Conservation (phyloP, 1,139 yeast species). For the Meyerozyma carpophila region DNA sequence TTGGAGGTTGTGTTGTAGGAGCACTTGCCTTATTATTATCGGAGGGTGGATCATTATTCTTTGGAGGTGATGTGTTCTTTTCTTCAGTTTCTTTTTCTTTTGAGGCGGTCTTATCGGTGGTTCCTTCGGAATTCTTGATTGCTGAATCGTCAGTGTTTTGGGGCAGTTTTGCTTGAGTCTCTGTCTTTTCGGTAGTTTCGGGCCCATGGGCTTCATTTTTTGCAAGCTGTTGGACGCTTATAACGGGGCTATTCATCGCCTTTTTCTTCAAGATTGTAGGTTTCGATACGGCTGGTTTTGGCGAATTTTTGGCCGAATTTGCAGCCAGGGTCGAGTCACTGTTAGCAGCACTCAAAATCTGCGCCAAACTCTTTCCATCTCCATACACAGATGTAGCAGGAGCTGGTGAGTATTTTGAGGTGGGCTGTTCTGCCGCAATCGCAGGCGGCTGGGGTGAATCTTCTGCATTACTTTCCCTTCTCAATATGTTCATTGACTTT, state of each 20-base stretch:
- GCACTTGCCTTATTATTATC: neutral
- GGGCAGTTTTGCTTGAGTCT: no score
- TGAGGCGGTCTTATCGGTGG: no score
- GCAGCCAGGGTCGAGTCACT: conserved; percentile 6
- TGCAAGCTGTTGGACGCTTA: neutral
- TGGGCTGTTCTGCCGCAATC: conserved; percentile 1
- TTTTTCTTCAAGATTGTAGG: conserved; percentile 41
- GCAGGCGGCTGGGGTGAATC: conserved; percentile 2
- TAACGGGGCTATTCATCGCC: conserved; percentile 6
- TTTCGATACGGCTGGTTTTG: conserved; percentile 23
- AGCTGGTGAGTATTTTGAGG: conserved; percentile 6
- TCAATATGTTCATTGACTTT: conserved; percentile 7
- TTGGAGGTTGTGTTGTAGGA: neutral
- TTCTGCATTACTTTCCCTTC: conserved; percentile 6
- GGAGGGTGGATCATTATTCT: neutral
- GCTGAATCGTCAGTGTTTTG: neutral
- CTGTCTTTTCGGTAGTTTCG: no score
- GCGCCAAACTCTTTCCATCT: conserved; percentile 21
- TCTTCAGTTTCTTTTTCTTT: neutral
- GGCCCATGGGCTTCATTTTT: neutral
- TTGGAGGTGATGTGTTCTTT: neutral
- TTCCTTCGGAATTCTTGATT: no score
- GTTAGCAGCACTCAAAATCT: conserved; percentile 24
- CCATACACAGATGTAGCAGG: conserved; percentile 10
- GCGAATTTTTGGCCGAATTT: conserved; percentile 17